These are phyloP conservation scores for Fraxinus anomala DNA, from an alignment of 257 asterid species.

Conservation along the genomic window DNA sequence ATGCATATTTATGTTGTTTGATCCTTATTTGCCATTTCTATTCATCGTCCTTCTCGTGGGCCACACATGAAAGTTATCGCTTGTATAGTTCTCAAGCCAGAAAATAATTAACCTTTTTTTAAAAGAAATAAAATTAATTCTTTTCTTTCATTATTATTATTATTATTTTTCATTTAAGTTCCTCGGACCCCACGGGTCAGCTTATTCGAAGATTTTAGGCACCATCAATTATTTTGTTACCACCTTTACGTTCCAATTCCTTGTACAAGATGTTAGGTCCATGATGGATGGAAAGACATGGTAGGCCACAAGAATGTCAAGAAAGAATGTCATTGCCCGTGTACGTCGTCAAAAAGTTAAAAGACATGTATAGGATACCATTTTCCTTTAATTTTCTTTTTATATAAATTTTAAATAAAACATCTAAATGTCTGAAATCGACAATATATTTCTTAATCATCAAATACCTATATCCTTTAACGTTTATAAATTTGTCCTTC, in stretches of 20 bases:
- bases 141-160: too few species aligned
- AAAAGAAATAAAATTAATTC: not conserved
- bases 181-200: not conserved
- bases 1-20: too few species aligned
- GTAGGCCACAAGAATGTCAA: not conserved
- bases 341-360: not conserved
- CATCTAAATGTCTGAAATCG: not conserved
- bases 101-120: constrained; percentile 21
- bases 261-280: not conserved
- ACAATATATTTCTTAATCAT: not conserved
- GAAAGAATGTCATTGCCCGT: not conserved
- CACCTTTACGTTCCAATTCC: not conserved
- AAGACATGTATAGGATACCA: not conserved
- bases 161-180: not conserved
- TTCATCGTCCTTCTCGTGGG: not conserved
- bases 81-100: constrained; percentile 15
- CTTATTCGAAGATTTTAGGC: not conserved
- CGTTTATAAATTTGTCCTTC: not conserved
- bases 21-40: too few species aligned
- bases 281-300: not conserved
- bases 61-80: constrained; percentile 13
- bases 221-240: not conserved
- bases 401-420: too few species aligned
- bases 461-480: too few species aligned
- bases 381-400: too few species aligned